Evolutionary conservation across 2,329 filamentous ascomycete species (phyloP).

Genomic region (Fonsecaea pedrosoi): DNA sequence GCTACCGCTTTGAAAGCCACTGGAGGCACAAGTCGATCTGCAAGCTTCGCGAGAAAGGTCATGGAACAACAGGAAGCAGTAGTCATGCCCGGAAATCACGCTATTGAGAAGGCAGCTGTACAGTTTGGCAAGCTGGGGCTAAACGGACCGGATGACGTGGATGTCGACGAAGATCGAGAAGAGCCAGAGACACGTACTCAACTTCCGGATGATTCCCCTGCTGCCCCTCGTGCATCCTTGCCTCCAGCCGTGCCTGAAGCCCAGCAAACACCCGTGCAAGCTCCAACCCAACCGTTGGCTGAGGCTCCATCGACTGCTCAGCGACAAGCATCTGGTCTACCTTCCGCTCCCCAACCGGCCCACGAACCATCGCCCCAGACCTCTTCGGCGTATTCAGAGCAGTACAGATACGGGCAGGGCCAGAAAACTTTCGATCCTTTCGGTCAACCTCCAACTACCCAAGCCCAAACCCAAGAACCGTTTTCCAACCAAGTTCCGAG

Average conservation of each 20-base stretch:
- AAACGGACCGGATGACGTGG: slow-evolving; percentile 76
- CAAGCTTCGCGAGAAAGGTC: slow-evolving; percentile 83
- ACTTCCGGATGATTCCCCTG: slow-evolving; percentile 89
- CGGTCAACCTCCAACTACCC: slow-evolving; percentile 63
- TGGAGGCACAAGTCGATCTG: slow-evolving; percentile 66
- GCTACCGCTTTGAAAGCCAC: slow-evolving; percentile 83
- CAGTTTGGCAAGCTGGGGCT: slow-evolving; percentile 96
- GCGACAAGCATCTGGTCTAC: slow-evolving; percentile 67
- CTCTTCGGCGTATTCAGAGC: slow-evolving; percentile 54
- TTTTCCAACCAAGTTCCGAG: slow-evolving; percentile 61
- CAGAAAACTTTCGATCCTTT: slow-evolving; percentile 92
- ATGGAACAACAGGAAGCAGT: slow-evolving; percentile 97
- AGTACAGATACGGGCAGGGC: slow-evolving; percentile 55
- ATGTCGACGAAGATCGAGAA: slow-evolving; percentile 93
- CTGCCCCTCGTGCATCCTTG: slow-evolving; percentile 83
- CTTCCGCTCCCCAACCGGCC: slow-evolving; percentile 62
- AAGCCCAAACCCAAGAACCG: slow-evolving; percentile 67
- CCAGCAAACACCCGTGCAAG: slow-evolving; percentile 48
- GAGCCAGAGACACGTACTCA: slow-evolving; percentile 94
- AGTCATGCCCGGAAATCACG: slow-evolving; percentile 96
- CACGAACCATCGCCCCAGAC: slow-evolving; percentile 53
- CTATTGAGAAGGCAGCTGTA: slow-evolving; percentile 88
- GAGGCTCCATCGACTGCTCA: slow-evolving; percentile 55
- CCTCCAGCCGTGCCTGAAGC: slow-evolving; percentile 69
- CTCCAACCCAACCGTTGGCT: slow-evolving; percentile 45